Base-by-base conservation (phyloP, 2,329 filamentous ascomycete species). In the Pestalotiopsis sp. region DNA sequence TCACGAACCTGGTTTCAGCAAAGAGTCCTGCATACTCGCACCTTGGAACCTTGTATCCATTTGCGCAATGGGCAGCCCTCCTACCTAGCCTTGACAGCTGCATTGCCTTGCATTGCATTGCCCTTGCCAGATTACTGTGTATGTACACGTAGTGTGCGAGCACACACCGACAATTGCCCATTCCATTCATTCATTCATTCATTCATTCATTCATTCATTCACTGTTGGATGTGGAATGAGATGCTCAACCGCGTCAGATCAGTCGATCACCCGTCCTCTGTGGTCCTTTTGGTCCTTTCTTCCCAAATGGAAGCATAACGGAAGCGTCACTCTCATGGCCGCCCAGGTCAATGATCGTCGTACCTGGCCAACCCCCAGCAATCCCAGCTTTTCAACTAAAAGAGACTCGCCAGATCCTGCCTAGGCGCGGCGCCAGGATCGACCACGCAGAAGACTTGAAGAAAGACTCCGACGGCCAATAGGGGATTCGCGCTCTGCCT, bases 281-380 rank as follows among this genome's bases (percentile, higher is more conserved):
- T 31, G 27, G 27, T 31, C 27, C 27, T 31, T 52, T 52, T 52
- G 45, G n/a, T n/a, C n/a, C 45, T 52, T n/a, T 52, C 20, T 52
- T 31, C 27, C 6, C 6, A 31, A 31, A 20, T 52, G 20, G 45
- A 52, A 20, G 17, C 45, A 52, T n/a, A 52, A 52, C 61, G 39
- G 36, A 64, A 36, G 13, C 36, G 61, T 59, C n/a, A 27, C 23
- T 25, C 25, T 63, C 45, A 13, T 52, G 45, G 45, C 45, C 45
- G 45, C n/a, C n/a, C 45, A 25, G 9, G 63, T 66, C 14, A 66
- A 57, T 58, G 63, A 66, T 66, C 63, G 41, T 45, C 63, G 63
- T 49, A n/a, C 27, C 63, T 64, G n/a, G 20, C 38, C 25, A 20
- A 12, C 61, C 45, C 38, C 61, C 38, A 45, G 12, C 45, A 17